phyloP scores from a whole-genome alignment of 2,329 filamentous ascomycete species.

The Colletotrichum tabaci region DNA sequence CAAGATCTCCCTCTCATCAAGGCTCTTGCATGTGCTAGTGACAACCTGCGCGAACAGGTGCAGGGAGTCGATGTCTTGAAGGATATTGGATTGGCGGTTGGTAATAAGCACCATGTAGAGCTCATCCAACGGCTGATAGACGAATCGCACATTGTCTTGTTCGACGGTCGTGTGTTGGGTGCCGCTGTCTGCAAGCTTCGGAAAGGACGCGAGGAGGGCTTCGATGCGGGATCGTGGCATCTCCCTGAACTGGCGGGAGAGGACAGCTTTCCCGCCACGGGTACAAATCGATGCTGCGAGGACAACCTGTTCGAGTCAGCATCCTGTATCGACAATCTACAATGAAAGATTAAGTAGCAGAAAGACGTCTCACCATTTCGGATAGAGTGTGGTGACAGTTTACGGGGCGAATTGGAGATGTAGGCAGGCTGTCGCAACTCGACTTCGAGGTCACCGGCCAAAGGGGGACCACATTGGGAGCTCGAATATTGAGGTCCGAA shows the following conservation, averaged over 20 bases:
- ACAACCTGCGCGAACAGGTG: conserved; percentile 99
- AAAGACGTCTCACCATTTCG: conserved; percentile 41
- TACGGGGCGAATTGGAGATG: conserved; percentile 34
- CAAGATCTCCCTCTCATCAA: conserved; percentile 96
- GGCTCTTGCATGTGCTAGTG: conserved; percentile 93
- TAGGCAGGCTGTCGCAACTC: conserved; percentile 40
- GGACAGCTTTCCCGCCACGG: conserved; percentile 96
- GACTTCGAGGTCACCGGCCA: conserved; percentile 29
- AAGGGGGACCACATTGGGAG: conserved; percentile 37
- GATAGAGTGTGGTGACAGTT: conserved; percentile 20
- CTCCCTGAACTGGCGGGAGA: conserved; percentile 97
- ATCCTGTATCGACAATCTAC: background rate
- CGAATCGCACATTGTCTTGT: conserved; percentile 99
- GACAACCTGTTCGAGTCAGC: conserved; percentile 79
- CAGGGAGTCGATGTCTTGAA: conserved; percentile 98
- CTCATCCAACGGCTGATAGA: conserved; percentile 98
- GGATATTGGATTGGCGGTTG: conserved; percentile 98
- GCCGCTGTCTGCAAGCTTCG: conserved; percentile 94
- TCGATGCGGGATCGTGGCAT: conserved; percentile 98
- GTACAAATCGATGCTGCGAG: conserved; percentile 99
- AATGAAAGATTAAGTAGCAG: background rate
- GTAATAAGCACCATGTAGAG: conserved; percentile 99
- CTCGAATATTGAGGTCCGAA: conserved; percentile 44
- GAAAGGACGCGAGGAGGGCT: conserved; percentile 95
- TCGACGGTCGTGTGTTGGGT: conserved; percentile 99